A percentile compares a stretch with the other conserved stretches of the same genome.
Conservation (phyloP, 768 basidiomycete species). For the Stropharia rugosoannulata region DNA sequence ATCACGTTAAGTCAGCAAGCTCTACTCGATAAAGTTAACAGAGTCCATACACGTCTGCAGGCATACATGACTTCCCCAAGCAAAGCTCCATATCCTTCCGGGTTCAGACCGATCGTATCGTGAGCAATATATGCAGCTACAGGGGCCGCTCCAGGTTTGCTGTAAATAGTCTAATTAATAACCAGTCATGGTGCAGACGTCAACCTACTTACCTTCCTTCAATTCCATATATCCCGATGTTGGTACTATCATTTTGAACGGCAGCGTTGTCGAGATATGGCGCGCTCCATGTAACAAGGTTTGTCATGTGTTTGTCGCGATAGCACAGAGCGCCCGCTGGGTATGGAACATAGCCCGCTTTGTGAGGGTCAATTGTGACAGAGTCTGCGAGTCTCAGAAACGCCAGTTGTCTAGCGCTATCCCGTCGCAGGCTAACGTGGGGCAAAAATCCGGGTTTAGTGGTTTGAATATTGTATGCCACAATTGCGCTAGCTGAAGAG, state of each 20-base stretch:
- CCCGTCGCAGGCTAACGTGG: constrained; percentile 5
- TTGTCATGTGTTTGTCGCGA: constrained; percentile 34
- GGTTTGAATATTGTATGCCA: too few relatives aligned
- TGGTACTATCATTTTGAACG: constrained; percentile 20
- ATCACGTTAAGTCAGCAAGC: neutral
- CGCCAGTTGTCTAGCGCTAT: constrained; percentile 28
- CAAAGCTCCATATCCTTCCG: constrained; percentile 35
- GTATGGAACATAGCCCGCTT: constrained; percentile 42
- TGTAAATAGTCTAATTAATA: constrained; percentile 9
- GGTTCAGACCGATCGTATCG: constrained; percentile 37
- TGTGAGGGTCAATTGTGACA: constrained; percentile 40
- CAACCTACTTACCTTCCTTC: constrained; percentile 42
- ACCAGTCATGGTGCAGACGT: neutral
- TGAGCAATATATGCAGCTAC: constrained; percentile 36
- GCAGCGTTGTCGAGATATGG: constrained; percentile 4
- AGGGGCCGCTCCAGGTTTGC: constrained; percentile 47
- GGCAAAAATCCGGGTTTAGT: constrained; percentile 1
- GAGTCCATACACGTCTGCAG: constrained; percentile 28
- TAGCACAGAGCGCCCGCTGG: constrained; percentile 41
- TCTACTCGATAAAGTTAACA: neutral
- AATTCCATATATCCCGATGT: constrained; percentile 44
- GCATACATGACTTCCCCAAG: constrained; percentile 38
- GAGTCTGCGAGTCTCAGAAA: constrained; percentile 31
- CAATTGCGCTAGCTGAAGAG: too few relatives aligned
- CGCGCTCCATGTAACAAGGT: constrained; percentile 30